These are phyloP conservation scores for Aschersonia sp. DNA, from an alignment of 2,329 filamentous ascomycete genomes.

Conservation along the genomic window DNA sequence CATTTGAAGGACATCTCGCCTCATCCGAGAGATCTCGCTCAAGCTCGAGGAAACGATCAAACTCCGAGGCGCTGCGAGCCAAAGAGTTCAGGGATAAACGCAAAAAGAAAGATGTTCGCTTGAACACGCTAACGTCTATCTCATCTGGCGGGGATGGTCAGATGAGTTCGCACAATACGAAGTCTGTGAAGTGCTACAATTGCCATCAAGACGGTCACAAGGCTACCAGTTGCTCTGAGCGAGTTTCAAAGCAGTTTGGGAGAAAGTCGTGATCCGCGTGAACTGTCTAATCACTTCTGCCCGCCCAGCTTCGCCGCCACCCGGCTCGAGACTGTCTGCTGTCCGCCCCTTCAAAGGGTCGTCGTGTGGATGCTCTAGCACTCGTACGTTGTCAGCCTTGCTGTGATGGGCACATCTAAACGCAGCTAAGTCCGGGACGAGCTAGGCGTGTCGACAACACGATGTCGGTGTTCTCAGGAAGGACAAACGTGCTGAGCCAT, in stretches of 20 bases:
- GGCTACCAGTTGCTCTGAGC: slow-evolving; percentile 11
- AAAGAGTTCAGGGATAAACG: slow-evolving; percentile 42
- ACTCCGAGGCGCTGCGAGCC: slow-evolving; percentile 14
- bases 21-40: slow-evolving; percentile 16
- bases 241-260: background rate
- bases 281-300: too few species aligned
- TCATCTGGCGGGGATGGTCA: slow-evolving; percentile 25
- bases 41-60: slow-evolving; percentile 14
- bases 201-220: slow-evolving; percentile 50
- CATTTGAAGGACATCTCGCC: slow-evolving; percentile 10
- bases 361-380: too few species aligned
- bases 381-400: too few species aligned
- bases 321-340: too few species aligned
- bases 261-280: too few species aligned
- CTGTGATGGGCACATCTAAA: too few species aligned
- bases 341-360: too few species aligned
- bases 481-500: too few species aligned
- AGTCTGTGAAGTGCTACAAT: slow-evolving; percentile 35
- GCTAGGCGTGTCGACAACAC: too few species aligned
- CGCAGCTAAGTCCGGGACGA: too few species aligned
- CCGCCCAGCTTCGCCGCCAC: too few species aligned
- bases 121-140: slow-evolving; percentile 48
- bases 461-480: too few species aligned
- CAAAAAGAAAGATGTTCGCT: slow-evolving; percentile 50
- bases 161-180: slow-evolving; percentile 7